These are phyloP conservation scores for Effrenium voratum DNA, from an alignment of 73 alveolate genomes.

Conservation along the genomic window DNA sequence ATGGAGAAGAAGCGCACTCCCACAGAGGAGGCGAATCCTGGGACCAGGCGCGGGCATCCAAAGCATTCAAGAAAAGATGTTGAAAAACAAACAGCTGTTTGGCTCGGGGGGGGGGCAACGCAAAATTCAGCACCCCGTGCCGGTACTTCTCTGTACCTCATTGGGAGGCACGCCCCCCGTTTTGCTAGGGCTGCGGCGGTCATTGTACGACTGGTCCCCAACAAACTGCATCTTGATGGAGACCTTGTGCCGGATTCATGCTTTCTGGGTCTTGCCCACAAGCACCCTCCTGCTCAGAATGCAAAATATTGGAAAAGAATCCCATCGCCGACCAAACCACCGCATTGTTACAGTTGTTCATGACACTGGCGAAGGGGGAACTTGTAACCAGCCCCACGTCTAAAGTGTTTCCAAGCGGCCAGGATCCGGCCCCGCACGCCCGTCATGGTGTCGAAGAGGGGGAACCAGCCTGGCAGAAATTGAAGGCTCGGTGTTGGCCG, in stretches of 20 bases:
- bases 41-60: too few species aligned
- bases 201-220: slow-evolving; percentile 37
- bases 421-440: slow-evolving; percentile 34
- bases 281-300: not conserved
- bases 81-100: not conserved
- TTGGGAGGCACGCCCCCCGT: too few species aligned
- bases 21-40: slow-evolving; percentile 47
- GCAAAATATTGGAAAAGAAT: too few species aligned
- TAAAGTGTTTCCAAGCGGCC: not conserved
- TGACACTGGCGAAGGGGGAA: too few species aligned
- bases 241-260: not conserved
- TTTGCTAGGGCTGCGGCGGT: not conserved
- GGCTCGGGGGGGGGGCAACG: too few species aligned
- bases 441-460: slow-evolving; percentile 35
- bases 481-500: too few species aligned
- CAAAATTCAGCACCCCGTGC: too few species aligned
- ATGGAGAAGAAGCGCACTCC: slow-evolving; percentile 50
- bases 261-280: not conserved
- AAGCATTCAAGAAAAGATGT: too few species aligned
- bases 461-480: not conserved
- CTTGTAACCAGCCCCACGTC: too few species aligned
- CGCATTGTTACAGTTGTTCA: too few species aligned
- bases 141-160: too few species aligned
- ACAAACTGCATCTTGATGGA: slow-evolving; percentile 48
- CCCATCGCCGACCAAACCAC: too few species aligned